Conservation (phyloP, 768 basidiomycete species). For the Coprinopsis strossmayeri region DNA sequence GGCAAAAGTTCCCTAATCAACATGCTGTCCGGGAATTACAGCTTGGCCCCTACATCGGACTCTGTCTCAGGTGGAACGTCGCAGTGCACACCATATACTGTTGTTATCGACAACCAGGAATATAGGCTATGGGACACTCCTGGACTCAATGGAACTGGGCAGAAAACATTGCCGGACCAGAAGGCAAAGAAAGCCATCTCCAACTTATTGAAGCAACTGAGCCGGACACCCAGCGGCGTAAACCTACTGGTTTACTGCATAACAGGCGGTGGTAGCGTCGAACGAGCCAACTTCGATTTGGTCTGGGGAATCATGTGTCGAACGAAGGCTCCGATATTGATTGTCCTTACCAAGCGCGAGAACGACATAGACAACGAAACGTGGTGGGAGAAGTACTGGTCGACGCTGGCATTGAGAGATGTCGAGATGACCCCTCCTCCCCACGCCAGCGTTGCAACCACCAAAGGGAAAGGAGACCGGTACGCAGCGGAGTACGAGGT, state of each 20-base stretch:
- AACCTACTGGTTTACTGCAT: constrained; percentile 8
- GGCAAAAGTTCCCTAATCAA: constrained; percentile 25
- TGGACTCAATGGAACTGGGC: constrained; percentile 30
- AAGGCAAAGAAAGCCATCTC: constrained; percentile 13
- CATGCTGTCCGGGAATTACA: constrained; percentile 22
- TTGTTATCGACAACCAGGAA: constrained; percentile 16
- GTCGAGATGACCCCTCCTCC: too few species aligned
- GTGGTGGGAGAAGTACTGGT: too few species aligned
- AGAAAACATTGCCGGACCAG: constrained; percentile 13
- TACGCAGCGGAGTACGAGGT: too few species aligned
- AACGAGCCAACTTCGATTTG: constrained; percentile 10
- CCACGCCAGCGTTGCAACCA: too few species aligned
- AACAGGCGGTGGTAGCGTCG: constrained; percentile 6
- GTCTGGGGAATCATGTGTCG: constrained; percentile 9
- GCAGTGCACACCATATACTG: constrained; percentile 18
- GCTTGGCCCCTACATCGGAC: constrained; percentile 25
- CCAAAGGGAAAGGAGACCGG: too few species aligned
- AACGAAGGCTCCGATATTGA: constrained; percentile 5
- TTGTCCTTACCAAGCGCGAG: constrained; percentile 10
- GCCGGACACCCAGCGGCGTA: not conserved
- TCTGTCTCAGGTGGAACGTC: constrained; percentile 27
- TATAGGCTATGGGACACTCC: constrained; percentile 31
- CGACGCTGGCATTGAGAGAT: too few species aligned
- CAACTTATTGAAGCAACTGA: constrained; percentile 13
- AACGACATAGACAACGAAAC: too few species aligned